Conservation (phyloP, 2,329 filamentous ascomycete species). For the Calonectria montana region DNA sequence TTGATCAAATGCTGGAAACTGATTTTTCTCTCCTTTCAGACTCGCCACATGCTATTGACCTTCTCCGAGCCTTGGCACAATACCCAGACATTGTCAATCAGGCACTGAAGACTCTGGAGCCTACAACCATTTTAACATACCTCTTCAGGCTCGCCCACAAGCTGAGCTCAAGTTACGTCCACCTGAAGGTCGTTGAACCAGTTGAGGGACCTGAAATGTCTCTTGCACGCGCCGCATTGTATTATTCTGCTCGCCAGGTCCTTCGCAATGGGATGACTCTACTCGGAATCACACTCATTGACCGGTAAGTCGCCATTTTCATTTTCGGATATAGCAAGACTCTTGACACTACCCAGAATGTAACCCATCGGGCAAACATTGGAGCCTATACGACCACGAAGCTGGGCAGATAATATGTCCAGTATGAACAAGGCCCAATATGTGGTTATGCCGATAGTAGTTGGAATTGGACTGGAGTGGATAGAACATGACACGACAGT, state of each 20-base stretch:
- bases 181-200: constrained; percentile 77
- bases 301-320: constrained; percentile 12
- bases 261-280: constrained; percentile 74
- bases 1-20: constrained; percentile 29
- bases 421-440: no score
- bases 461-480: no score
- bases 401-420: no score
- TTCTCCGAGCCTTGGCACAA: constrained; percentile 69
- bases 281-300: constrained; percentile 59
- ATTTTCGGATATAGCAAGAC: background rate
- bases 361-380: background rate
- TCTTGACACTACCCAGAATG: background rate
- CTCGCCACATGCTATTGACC: constrained; percentile 59
- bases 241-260: constrained; percentile 71
- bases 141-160: constrained; percentile 83
- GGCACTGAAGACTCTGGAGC: constrained; percentile 73
- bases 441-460: no score
- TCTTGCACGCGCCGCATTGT: constrained; percentile 70
- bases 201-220: constrained; percentile 68
- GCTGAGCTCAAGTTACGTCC: constrained; percentile 79
- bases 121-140: constrained; percentile 73
- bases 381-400: no score
- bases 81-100: constrained; percentile 74
- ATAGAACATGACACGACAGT: no score
- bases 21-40: constrained; percentile 43